Conservation (phyloP, 805 yeast genomes). For the Jamesozyma hellenica region DNA sequence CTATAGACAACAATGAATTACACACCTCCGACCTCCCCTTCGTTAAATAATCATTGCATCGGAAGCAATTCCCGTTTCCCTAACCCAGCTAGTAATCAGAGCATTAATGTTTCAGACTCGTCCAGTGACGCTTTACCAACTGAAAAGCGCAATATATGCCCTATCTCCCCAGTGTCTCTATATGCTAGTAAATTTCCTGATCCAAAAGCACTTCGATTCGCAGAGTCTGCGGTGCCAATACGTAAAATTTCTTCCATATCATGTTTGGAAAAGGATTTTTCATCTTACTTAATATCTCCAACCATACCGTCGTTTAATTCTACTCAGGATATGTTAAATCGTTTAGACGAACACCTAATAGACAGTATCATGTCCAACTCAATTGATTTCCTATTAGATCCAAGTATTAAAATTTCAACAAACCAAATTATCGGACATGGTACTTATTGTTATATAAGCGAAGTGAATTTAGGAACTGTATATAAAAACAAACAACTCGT, state of each 20-base stretch:
- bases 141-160: not conserved
- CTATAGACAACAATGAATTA: not conserved
- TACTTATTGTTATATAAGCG: constrained; percentile 8
- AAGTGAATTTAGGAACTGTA: not conserved
- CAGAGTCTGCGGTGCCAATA: no score
- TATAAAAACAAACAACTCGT: constrained; percentile 2
- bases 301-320: not conserved
- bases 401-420: constrained; percentile 2
- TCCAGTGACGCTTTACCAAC: no score
- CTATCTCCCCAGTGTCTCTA: constrained; percentile 1
- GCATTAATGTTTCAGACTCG: no score
- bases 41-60: not conserved
- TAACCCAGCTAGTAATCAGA: no score
- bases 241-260: not conserved
- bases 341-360: not conserved
- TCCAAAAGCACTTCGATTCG: no score
- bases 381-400: constrained; percentile 8
- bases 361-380: not conserved
- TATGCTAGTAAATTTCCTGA: not conserved
- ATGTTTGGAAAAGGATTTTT: not conserved
- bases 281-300: not conserved
- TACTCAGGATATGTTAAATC: not conserved
- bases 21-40: constrained; percentile 4
- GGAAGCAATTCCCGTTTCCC: no score
- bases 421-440: constrained; percentile 9